A percentile compares a stretch with the other conserved stretches of the same genome.
Conservation (phyloP, 257 asterid species). For the Fraxinus excelsior region DNA sequence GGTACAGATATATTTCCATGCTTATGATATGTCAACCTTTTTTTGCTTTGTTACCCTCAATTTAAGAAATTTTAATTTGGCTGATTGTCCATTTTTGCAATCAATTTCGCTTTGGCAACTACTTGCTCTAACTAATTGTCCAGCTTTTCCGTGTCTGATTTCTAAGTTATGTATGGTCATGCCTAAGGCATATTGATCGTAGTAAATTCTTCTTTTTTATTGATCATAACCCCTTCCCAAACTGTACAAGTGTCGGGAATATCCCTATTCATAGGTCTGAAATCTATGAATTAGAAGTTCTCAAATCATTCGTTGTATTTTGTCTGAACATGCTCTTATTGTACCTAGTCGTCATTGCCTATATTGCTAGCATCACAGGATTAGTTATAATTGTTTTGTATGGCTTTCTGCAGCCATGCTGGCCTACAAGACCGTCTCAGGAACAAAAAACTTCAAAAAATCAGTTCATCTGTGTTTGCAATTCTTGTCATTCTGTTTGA, state of each 20-base stretch:
- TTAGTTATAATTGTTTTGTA: constrained; percentile 14
- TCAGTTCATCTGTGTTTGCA: constrained; percentile 71
- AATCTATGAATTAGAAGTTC: not conserved
- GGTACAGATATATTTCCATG: not conserved
- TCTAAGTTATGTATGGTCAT: not conserved
- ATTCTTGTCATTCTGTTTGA: constrained; percentile 52
- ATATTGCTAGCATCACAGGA: not conserved
- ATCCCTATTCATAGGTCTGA: not conserved
- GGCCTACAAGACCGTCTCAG: constrained; percentile 79
- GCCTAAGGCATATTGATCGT: too few relatives aligned
- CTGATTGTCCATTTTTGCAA: not conserved
- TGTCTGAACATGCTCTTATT: not conserved
- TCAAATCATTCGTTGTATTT: not conserved
- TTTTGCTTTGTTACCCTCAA: not conserved
- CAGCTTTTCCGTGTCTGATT: not conserved
- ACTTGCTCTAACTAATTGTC: not conserved
- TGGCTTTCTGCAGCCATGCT: constrained; percentile 67
- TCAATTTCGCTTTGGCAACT: not conserved
- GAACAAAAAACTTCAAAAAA: constrained; percentile 66
- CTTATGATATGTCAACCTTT: constrained; percentile 3
- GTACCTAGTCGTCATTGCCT: not conserved
- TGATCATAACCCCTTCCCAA: not conserved
- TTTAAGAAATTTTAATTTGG: not conserved
- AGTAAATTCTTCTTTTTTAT: too few relatives aligned
- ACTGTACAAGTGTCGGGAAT: not conserved